Conservation (phyloP, 192 early-diverging fungal species). For the Podila epicladia region DNA sequence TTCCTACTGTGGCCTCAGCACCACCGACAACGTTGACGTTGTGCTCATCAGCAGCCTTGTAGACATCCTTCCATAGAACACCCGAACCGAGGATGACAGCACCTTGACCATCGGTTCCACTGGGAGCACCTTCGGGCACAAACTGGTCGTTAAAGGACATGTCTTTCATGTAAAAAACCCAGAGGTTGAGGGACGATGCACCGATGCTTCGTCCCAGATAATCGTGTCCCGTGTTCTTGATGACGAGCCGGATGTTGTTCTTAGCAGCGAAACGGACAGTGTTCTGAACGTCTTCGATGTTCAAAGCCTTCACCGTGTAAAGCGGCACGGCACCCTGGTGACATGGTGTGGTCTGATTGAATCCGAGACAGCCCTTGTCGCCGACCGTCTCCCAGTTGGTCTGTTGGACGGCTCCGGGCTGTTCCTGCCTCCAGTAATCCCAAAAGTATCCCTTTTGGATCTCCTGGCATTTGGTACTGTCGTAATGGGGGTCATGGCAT, state of each 20-base stretch:
- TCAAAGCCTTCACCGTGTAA: conserved; percentile 44
- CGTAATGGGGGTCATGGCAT: conserved; percentile 41
- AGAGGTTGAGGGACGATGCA: conserved; percentile 55
- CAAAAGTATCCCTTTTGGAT: conserved; percentile 39
- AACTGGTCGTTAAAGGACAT: conserved; percentile 41
- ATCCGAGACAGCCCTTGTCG: conserved; percentile 14
- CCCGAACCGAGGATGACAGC: conserved; percentile 56
- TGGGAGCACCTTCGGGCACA: conserved; percentile 27
- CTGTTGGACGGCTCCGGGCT: conserved; percentile 25
- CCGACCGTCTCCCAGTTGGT: conserved; percentile 22
- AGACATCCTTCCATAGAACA: conserved; percentile 50
- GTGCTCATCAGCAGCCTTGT: conserved; percentile 40
- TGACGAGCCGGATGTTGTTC: conserved; percentile 57
- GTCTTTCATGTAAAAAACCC: conserved; percentile 53
- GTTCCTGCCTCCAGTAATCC: conserved; percentile 20
- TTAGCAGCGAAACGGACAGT: conserved; percentile 45
- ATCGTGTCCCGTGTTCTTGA: conserved; percentile 69
- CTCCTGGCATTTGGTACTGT: conserved; percentile 37
- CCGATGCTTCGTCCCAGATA: conserved; percentile 56
- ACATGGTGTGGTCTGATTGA: conserved; percentile 36
- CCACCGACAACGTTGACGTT: conserved; percentile 49
- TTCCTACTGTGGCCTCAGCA: conserved; percentile 42
- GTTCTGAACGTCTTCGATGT: conserved; percentile 33
- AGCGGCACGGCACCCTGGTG: conserved; percentile 42
- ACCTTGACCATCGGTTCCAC: not conserved